Percentiles rank a stretch among this genome's conserved stretches.
Conservation (phyloP, 2,329 filamentous ascomycete genomes). For the Ceratocystis huliohia region DNA sequence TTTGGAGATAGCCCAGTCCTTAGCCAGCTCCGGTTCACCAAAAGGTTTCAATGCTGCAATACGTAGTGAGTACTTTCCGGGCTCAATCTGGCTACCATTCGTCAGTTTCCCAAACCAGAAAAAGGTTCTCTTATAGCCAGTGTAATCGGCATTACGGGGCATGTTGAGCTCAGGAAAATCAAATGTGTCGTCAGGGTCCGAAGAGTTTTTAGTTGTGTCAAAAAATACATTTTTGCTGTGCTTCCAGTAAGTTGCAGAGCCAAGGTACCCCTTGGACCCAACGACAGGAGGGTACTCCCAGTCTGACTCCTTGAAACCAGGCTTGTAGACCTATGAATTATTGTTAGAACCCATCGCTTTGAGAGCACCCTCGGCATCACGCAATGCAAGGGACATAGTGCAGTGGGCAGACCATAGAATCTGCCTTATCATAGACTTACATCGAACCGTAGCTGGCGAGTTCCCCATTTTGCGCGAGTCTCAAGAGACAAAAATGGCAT, state of each 20-base stretch:
- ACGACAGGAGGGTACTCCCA: conserved; percentile 34
- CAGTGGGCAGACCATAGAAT: neutral
- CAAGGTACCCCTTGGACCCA: conserved; percentile 33
- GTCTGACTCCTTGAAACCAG: conserved; percentile 30
- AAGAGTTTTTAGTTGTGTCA: neutral
- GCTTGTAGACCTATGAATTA: conserved; percentile 26
- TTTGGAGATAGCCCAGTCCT: conserved; percentile 25
- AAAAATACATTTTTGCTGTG: conserved; percentile 11
- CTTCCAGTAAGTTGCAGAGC: conserved; percentile 27
- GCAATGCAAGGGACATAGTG: neutral
- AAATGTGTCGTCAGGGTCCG: neutral
- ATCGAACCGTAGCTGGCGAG: conserved; percentile 21
- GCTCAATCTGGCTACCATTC: conserved; percentile 25
- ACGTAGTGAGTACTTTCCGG: conserved; percentile 24
- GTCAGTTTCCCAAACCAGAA: conserved; percentile 26
- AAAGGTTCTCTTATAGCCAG: conserved; percentile 14
- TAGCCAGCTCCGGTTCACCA: conserved; percentile 21
- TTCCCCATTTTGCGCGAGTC: conserved; percentile 19
- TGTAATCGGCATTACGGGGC: conserved; percentile 31
- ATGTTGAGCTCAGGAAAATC: conserved; percentile 17
- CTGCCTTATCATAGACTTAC: conserved; percentile 8
- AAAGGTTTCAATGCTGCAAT: conserved; percentile 26
- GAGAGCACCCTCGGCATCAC: neutral
- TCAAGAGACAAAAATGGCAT: conserved; percentile 14
- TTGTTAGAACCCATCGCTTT: neutral